Percentiles rank a stretch among this genome's conserved stretches.
Conservation (phyloP, 2,329 filamentous ascomycete genomes). For the Exophiala lecanii-corni region DNA sequence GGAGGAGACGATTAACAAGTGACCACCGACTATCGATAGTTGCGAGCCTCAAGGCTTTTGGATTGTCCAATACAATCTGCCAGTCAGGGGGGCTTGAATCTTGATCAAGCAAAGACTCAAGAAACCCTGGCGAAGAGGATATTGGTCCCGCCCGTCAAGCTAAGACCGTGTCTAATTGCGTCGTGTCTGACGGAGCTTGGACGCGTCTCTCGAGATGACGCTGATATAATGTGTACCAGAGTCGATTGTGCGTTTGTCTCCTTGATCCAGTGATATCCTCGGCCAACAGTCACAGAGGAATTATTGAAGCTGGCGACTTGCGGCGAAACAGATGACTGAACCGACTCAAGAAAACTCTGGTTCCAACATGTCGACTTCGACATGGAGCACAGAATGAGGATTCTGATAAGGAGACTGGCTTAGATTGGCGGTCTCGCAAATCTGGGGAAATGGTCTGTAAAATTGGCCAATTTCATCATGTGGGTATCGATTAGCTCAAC, state of each 20-base stretch:
- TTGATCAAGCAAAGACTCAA: conserved; percentile 2
- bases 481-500: neutral
- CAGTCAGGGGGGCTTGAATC: conserved; percentile 11
- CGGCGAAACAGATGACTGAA: too few species aligned
- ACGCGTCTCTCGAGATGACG: conserved; percentile 18
- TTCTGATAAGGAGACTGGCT: neutral
- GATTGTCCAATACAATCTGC: conserved; percentile 18
- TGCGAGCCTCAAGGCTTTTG: conserved; percentile 21
- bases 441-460: conserved; percentile 4
- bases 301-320: too few species aligned
- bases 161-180: conserved; percentile 22
- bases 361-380: too few species aligned
- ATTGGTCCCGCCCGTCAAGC: conserved; percentile 22
- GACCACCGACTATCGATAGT: conserved; percentile 22
- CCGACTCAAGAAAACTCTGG: too few species aligned
- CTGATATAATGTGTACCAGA: neutral
- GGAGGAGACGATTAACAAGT: conserved; percentile 4
- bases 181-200: conserved; percentile 16
- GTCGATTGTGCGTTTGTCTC: neutral
- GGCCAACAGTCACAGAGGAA: too few species aligned
- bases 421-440: conserved; percentile 3
- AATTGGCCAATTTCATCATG: conserved; percentile 3
- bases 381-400: too few species aligned
- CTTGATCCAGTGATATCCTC: too few species aligned
- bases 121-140: conserved; percentile 11